A percentile compares a stretch with the other conserved stretches of the same genome.
phyloP scores from a whole-genome alignment of 2,329 filamentous ascomycete genomes.

The Monilinia vaccinii-corymbosi region DNA sequence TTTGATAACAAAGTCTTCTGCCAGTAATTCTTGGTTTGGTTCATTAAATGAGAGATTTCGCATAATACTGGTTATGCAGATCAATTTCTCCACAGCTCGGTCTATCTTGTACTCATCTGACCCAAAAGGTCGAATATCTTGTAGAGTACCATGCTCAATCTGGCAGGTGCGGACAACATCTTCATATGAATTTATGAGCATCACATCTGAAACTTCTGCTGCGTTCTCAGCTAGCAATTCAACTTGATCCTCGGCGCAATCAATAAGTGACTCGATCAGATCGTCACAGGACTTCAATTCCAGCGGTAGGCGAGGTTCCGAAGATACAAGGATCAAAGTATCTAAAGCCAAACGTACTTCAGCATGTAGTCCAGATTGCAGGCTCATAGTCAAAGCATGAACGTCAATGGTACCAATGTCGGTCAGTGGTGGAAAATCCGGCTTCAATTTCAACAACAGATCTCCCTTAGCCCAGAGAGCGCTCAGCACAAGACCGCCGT shows the following conservation, averaged over 20 bases:
- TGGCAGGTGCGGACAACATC: conserved; percentile 75
- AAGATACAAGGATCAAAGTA: conserved; percentile 59
- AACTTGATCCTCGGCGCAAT: conserved; percentile 83
- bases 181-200: conserved; percentile 77
- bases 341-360: conserved; percentile 89
- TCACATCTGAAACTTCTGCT: conserved; percentile 76
- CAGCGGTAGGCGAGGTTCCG: conserved; percentile 51
- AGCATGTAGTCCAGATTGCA: conserved; percentile 81
- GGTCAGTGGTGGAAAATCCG: conserved; percentile 62
- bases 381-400: conserved; percentile 75
- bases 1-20: conserved; percentile 68
- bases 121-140: conserved; percentile 65
- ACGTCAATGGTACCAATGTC: conserved; percentile 88
- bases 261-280: conserved; percentile 75
- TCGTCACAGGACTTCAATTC: conserved; percentile 73
- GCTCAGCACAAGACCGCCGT: conserved; percentile 53
- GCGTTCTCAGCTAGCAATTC: conserved; percentile 79
- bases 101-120: conserved; percentile 73
- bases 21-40: conserved; percentile 67
- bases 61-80: conserved; percentile 86
- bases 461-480: conserved; percentile 9
- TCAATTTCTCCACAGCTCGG: conserved; percentile 73
- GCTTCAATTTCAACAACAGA: conserved; percentile 59
- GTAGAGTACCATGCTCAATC: conserved; percentile 61
- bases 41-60: conserved; percentile 84